Percentiles rank a stretch among this genome's conserved stretches.
Evolutionary conservation across 768 basidiomycete genomes (phyloP).

Genomic region (Lactarius sp.): DNA sequence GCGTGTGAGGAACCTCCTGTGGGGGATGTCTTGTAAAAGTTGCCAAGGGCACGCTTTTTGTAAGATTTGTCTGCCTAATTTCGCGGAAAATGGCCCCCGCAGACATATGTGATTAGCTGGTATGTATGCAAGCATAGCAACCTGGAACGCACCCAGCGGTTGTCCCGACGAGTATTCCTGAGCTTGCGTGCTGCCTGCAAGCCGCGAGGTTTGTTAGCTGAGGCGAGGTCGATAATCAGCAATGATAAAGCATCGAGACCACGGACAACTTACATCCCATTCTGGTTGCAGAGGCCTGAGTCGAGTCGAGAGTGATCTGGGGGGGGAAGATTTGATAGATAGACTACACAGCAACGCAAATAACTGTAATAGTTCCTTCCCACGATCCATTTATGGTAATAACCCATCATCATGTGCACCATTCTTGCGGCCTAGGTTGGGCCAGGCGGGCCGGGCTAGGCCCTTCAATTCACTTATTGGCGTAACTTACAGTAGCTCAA

Average conservation of each 20-base stretch:
- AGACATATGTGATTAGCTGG: background rate
- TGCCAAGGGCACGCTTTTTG: slow-evolving; percentile 99
- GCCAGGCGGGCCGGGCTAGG: background rate
- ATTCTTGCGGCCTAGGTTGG: background rate
- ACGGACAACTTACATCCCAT: slow-evolving; percentile 73
- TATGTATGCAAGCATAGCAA: background rate
- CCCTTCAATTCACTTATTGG: background rate
- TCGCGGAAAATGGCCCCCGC: background rate
- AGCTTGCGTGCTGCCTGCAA: slow-evolving; percentile 99
- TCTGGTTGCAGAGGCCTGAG: slow-evolving; percentile 51
- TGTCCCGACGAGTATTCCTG: slow-evolving; percentile 86
- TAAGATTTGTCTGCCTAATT: slow-evolving; percentile 92
- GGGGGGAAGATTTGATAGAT: background rate
- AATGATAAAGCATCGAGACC: slow-evolving; percentile 7
- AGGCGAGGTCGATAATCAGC: background rate
- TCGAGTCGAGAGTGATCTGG: slow-evolving; percentile 34
- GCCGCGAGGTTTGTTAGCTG: slow-evolving; percentile 99
- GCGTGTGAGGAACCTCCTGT: slow-evolving; percentile 99
- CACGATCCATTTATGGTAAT: slow-evolving; percentile 20
- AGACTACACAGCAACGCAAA: background rate
- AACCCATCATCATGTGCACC: background rate
- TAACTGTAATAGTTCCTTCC: slow-evolving; percentile 42
- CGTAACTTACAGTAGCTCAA: background rate
- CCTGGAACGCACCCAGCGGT: slow-evolving; percentile 79
- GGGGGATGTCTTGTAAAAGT: slow-evolving; percentile 99